Evolutionary conservation across 345 rosid genomes (phyloP).

Genomic region (Lumnitzera littorea): DNA sequence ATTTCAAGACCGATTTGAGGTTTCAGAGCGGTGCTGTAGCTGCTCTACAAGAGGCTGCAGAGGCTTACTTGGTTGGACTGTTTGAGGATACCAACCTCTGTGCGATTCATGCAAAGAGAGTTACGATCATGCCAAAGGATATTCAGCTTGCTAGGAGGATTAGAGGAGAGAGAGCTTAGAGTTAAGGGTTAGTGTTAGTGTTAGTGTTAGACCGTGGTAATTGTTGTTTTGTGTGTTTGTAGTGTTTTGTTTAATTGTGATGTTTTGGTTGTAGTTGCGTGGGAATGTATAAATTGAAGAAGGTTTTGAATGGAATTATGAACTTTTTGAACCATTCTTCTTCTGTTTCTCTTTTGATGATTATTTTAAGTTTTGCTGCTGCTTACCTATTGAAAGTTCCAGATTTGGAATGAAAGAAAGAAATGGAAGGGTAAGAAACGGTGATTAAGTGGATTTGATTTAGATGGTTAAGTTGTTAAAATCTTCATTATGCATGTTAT

Average conservation of each 20-base stretch:
- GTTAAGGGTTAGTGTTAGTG: not conserved
- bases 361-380: too few relatives aligned
- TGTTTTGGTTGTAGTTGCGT: not conserved
- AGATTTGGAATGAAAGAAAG: too few relatives aligned
- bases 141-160: conserved; percentile 17
- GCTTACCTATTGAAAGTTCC: too few relatives aligned
- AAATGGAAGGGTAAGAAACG: too few relatives aligned
- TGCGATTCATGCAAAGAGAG: conserved; percentile 18
- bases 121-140: conserved; percentile 19
- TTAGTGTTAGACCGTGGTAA: not conserved
- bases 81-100: conserved; percentile 18
- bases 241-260: not conserved
- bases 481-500: too few relatives aligned
- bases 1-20: conserved; percentile 17
- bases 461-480: too few relatives aligned
- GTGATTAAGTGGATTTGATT: too few relatives aligned
- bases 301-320: too few relatives aligned
- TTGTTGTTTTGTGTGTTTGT: not conserved
- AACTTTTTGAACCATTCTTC: too few relatives aligned
- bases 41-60: conserved; percentile 16
- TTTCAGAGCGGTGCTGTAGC: conserved; percentile 21
- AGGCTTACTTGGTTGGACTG: conserved; percentile 16
- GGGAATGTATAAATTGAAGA: too few relatives aligned
- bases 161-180: conserved; percentile 13
- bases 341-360: too few relatives aligned